phyloP scores from a whole-genome alignment of 345 rosid genomes.

The Abelmoschus esculentus region DNA sequence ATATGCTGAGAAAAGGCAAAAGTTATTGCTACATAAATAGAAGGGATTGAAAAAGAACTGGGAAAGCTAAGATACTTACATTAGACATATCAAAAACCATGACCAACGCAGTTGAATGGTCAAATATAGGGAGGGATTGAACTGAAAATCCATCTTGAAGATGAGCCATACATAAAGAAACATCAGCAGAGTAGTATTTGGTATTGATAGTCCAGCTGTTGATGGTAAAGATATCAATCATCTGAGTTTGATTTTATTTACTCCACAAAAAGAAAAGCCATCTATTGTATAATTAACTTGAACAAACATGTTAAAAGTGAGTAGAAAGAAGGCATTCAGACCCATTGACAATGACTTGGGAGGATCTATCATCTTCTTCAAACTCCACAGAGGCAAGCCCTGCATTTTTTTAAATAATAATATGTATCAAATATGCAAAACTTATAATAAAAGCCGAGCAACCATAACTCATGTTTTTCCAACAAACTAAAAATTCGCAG shows the following conservation, averaged over 20 bases:
- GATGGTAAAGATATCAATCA: background rate
- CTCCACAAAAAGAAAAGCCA: background rate
- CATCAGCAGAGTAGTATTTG: slow-evolving; percentile 83
- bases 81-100: slow-evolving; percentile 76
- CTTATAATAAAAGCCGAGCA: background rate
- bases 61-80: slow-evolving; percentile 27
- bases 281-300: background rate
- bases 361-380: slow-evolving; percentile 49
- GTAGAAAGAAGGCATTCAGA: background rate
- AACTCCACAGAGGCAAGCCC: slow-evolving; percentile 58
- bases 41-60: background rate
- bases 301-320: background rate
- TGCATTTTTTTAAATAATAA: slow-evolving; percentile 11
- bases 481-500: background rate
- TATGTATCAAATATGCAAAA: background rate
- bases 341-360: slow-evolving; percentile 41
- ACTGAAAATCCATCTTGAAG: slow-evolving; percentile 45
- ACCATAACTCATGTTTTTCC: background rate
- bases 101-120: slow-evolving; percentile 56
- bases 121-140: slow-evolving; percentile 30
- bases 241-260: background rate
- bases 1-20: background rate
- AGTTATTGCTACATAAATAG: background rate
- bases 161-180: slow-evolving; percentile 67
- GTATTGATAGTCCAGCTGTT: slow-evolving; percentile 76